Percentiles rank a stretch among this genome's conserved stretches.
These are phyloP conservation scores for Leptographium radiaticola DNA, from an alignment of 2,329 filamentous ascomycete species.

Conservation along the genomic window DNA sequence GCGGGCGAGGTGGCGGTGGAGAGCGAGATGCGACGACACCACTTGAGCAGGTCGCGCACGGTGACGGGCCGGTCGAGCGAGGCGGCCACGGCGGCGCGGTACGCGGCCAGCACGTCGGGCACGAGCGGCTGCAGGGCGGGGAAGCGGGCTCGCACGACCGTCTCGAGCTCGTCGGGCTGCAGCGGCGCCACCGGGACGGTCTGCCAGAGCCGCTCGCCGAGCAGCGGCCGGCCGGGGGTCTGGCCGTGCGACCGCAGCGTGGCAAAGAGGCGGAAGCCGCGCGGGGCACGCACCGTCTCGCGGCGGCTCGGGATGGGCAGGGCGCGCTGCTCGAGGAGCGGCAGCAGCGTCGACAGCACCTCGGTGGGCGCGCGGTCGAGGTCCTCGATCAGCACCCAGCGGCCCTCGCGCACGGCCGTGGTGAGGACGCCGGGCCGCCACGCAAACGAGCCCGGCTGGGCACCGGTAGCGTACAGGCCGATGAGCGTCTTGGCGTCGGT, in stretches of 20 bases:
- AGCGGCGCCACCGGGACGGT: conserved; percentile 57
- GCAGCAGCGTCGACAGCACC: conserved; percentile 83
- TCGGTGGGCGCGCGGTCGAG: conserved; percentile 90
- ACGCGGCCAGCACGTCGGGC: conserved; percentile 45
- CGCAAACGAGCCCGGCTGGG: conserved; percentile 74
- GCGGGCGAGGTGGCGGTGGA: conserved; percentile 47
- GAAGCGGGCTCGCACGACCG: conserved; percentile 59
- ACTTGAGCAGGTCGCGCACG: conserved; percentile 70
- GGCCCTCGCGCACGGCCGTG: conserved; percentile 81
- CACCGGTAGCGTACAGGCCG: conserved; percentile 83
- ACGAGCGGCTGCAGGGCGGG: conserved; percentile 54
- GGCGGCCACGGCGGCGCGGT: conserved; percentile 34
- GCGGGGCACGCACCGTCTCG: conserved; percentile 69
- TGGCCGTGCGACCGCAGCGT: conserved; percentile 63
- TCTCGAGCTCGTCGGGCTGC: conserved; percentile 53
- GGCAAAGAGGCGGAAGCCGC: conserved; percentile 81
- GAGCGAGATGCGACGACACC: conserved; percentile 60
- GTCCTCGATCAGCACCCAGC: conserved; percentile 97
- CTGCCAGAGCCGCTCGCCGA: conserved; percentile 81
- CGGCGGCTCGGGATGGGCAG: conserved; percentile 80
- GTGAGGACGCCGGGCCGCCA: conserved; percentile 92
- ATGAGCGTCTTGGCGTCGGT: conserved; percentile 95
- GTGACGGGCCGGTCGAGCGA: conserved; percentile 35
- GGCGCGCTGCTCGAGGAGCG: conserved; percentile 85
- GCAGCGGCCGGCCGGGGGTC: conserved; percentile 43